A percentile compares a stretch with the other conserved stretches of the same genome.
These are phyloP conservation scores for Stemphylium vesicarium DNA, from an alignment of 2,329 filamentous ascomycete genomes.

Conservation along the genomic window DNA sequence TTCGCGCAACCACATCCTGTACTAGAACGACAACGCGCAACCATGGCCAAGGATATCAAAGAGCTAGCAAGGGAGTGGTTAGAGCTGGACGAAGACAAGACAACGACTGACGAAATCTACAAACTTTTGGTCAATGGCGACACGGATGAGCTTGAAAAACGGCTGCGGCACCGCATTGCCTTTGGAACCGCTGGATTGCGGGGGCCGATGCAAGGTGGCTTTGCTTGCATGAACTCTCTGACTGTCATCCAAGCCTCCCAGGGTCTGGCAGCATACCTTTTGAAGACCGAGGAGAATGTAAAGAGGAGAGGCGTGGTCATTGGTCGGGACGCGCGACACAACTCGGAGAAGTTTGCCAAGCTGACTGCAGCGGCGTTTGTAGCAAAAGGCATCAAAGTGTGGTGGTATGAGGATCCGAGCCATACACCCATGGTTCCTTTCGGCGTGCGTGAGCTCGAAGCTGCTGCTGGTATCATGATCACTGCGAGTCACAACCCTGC, in stretches of 20 bases:
- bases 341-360: conserved; percentile 66
- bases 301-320: conserved; percentile 62
- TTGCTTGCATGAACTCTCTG: conserved; percentile 65
- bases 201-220: conserved; percentile 70
- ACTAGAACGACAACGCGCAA: not conserved
- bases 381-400: conserved; percentile 64
- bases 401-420: conserved; percentile 62
- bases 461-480: conserved; percentile 68
- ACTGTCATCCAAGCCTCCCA: conserved; percentile 69
- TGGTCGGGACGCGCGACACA: conserved; percentile 68
- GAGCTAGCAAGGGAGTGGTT: conserved; percentile 63
- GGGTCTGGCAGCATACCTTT: conserved; percentile 67
- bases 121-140: conserved; percentile 56
- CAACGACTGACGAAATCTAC: conserved; percentile 62
- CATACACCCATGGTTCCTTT: conserved; percentile 70
- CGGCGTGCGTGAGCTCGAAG: conserved; percentile 60
- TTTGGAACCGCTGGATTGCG: conserved; percentile 69
- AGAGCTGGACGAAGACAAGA: conserved; percentile 62
- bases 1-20: not conserved
- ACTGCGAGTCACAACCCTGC: conserved; percentile 71
- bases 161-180: conserved; percentile 62
- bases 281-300: conserved; percentile 52
- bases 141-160: conserved; percentile 57
- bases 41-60: conserved; percentile 46
- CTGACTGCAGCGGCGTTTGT: conserved; percentile 67